These are phyloP conservation scores for Sordariomycetes sp. DNA, from an alignment of 2,329 filamentous ascomycete genomes.

Conservation along the genomic window DNA sequence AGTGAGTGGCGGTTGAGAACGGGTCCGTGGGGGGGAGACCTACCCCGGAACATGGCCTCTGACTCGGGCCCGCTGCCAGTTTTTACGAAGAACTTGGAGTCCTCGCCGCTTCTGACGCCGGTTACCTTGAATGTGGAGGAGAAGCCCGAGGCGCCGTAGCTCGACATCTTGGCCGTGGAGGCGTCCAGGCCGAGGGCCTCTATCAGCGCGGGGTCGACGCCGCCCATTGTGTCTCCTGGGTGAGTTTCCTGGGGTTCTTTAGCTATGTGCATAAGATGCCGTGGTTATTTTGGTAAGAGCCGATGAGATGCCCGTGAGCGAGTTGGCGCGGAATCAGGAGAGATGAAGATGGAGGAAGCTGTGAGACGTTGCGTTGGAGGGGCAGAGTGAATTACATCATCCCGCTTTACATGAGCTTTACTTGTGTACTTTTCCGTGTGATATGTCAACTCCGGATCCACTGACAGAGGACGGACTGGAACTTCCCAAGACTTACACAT, in stretches of 20 bases:
- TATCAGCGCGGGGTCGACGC: constrained; percentile 52
- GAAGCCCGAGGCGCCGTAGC: constrained; percentile 58
- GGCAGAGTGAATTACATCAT: not conserved
- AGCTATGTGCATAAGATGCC: not conserved
- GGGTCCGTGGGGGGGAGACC: not conserved
- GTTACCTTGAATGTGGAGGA: constrained; percentile 53
- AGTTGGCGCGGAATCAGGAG: not conserved
- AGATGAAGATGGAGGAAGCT: not conserved
- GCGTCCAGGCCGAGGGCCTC: constrained; percentile 49
- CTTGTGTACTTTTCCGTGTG: not conserved
- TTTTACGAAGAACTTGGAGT: constrained; percentile 60
- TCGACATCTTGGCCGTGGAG: constrained; percentile 39
- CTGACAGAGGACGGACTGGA: not conserved
- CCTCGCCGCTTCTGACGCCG: constrained; percentile 32
- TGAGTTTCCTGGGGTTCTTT: constrained; percentile 10
- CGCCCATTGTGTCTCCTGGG: constrained; percentile 20
- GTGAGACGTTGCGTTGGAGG: not conserved
- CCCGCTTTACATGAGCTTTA: not conserved
- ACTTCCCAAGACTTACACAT: not conserved
- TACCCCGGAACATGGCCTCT: constrained; percentile 60
- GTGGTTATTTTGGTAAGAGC: not conserved
- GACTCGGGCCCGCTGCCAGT: constrained; percentile 49
- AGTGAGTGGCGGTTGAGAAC: not conserved
- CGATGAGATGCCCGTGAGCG: not conserved
- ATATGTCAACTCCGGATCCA: not conserved